These are phyloP conservation scores for Hibiscus mutabilis DNA, from an alignment of 345 rosid species.

Conservation along the genomic window DNA sequence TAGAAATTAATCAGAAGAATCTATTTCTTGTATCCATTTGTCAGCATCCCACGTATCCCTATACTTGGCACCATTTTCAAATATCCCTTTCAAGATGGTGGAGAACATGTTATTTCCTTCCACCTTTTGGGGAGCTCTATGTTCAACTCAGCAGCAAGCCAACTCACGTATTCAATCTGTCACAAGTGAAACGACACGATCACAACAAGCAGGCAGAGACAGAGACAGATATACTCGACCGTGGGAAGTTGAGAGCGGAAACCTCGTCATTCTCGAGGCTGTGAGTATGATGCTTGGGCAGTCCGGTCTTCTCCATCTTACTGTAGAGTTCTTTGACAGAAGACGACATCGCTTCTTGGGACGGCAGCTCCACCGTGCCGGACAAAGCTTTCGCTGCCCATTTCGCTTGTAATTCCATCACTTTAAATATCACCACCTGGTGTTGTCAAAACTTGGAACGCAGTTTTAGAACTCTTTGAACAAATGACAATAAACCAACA, in stretches of 20 bases:
- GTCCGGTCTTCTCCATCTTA: neutral
- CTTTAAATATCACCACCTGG: neutral
- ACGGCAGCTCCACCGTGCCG: slow-evolving; percentile 2
- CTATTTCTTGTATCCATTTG: neutral
- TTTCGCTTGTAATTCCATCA: slow-evolving; percentile 3
- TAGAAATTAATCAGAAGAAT: neutral
- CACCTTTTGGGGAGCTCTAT: slow-evolving; percentile 38
- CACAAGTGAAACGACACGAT: neutral
- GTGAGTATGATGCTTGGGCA: slow-evolving; percentile 2
- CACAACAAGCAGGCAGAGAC: neutral
- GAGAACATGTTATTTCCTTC: slow-evolving; percentile 38
- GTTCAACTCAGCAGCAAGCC: slow-evolving; percentile 50
- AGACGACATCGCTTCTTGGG: neutral
- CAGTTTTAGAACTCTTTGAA: neutral
- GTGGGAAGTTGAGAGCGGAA: neutral
- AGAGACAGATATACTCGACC: neutral
- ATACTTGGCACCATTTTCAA: slow-evolving; percentile 30
- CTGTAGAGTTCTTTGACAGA: neutral
- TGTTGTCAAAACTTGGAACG: neutral
- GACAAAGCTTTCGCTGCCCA: slow-evolving; percentile 14
- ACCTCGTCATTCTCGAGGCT: neutral
- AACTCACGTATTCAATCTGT: slow-evolving; percentile 49
- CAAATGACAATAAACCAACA: neutral
- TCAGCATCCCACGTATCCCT: slow-evolving; percentile 67
- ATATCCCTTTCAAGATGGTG: neutral